Conservation (phyloP, 2,329 filamentous ascomycete genomes). For the Waltergamsia citrina region DNA sequence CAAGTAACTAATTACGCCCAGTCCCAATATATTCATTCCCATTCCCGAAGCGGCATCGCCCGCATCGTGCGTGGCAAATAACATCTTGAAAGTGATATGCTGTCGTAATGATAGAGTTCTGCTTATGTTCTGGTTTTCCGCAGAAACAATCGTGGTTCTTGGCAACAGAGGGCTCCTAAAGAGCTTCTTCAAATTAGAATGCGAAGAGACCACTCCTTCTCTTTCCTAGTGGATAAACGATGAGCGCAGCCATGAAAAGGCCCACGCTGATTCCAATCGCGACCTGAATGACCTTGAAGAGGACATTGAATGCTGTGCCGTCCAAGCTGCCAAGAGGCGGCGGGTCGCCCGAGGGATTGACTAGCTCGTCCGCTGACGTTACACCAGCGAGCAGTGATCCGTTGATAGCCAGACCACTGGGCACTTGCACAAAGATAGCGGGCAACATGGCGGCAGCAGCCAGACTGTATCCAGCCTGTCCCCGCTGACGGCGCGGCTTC, state of each 20-base stretch:
- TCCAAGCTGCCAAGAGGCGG: conserved; percentile 22
- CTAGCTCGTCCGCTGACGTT: conserved; percentile 45
- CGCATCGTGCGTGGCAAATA: too few species aligned
- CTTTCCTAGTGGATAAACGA: conserved; percentile 49
- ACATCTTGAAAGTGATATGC: too few species aligned
- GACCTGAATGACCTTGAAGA: conserved; percentile 50
- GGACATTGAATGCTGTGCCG: conserved; percentile 40
- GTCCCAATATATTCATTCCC: too few species aligned
- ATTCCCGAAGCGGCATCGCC: too few species aligned
- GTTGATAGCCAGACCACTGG: conserved; percentile 50
- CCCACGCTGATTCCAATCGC: conserved; percentile 55
- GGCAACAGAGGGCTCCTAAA: not conserved
- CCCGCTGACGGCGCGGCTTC: conserved; percentile 18
- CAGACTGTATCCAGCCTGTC: conserved; percentile 59
- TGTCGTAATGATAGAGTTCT: too few species aligned
- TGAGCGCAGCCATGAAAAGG: conserved; percentile 43
- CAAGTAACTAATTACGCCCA: not conserved
- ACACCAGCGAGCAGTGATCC: conserved; percentile 51
- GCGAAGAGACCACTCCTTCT: conserved; percentile 47
- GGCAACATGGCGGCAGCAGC: conserved; percentile 80
- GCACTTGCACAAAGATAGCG: conserved; percentile 69
- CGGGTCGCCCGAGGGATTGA: conserved; percentile 24
- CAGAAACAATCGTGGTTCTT: not conserved
- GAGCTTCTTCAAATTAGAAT: conserved; percentile 23
- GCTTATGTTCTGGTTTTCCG: too few species aligned